Evolutionary conservation across 306 rosid genomes (phyloP), one percentile per base, ranked within the genome.

Genomic region (Rubus idaeus): DNA sequence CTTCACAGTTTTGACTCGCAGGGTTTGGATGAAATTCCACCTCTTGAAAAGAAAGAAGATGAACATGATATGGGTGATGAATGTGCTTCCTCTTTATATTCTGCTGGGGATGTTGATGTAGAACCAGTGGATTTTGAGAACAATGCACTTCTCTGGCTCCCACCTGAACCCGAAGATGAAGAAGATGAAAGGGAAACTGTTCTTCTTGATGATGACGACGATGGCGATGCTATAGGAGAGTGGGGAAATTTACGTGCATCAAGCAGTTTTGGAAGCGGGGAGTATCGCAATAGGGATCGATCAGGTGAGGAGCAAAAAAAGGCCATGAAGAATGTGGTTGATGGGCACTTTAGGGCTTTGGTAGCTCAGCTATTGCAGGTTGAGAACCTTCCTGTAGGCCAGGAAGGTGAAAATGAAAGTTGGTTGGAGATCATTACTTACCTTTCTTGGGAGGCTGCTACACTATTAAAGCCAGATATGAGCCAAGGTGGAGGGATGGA

Each of bases 401-500:
- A 79, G 30, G 94, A 85, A 57, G 77, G 89, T 75, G 86, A 81
- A 62, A 41, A 53, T 58, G 87, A 89, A 77, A 80, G 89, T 83
- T 96, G 99, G 99, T 83, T 96, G 89, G 98, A 92, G 78, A 92
- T 92, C 61, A 84, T 96, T 77, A 89, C 96, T 49, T 84, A 87
- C 79, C 86, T 96, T 18, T 92, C 99, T 66, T 96, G 96, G 97
- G 99, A 96, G 86, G 99, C 94, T 74, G 99, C 99, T 75, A 84
- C 97, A 49, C 83, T 91, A 65, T 78, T 96, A 79, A 96, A 92
- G 87, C 99, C 99, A 78, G 97, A 96, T 85, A 96, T 71, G 83
- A 96, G 99, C 87, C 88, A 79, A 75, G 81, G 99, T 68, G 99
- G 98, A 58, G 93, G 96, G 66, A 96, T 96, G 99, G 98, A 96